A percentile compares a stretch with the other conserved stretches of the same genome.
Evolutionary conservation across 176 grass and related monocot species (phyloP).

Genomic region (Alloteropsis semialata): DNA sequence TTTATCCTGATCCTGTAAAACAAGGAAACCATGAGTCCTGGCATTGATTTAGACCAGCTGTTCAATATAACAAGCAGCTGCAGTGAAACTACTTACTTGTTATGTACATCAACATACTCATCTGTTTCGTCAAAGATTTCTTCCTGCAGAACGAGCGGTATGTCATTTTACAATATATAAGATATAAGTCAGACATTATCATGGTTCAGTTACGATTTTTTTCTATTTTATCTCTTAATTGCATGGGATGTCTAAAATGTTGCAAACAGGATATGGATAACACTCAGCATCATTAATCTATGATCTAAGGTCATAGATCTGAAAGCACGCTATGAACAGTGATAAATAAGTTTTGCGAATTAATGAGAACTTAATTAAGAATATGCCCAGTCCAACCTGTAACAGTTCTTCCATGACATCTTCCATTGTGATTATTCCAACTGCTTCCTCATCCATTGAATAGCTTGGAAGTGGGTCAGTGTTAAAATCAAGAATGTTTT

Average conservation of each 20-base stretch:
- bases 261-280: not conserved
- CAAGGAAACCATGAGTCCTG: constrained; percentile 1
- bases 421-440: constrained; percentile 99
- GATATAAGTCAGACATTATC: not conserved
- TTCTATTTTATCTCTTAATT: not conserved
- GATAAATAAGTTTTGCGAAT: not conserved
- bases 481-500: constrained; percentile 98
- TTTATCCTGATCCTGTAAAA: constrained; percentile 94
- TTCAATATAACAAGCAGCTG: not conserved
- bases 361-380: not conserved
- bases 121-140: constrained; percentile 96
- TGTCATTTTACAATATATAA: constrained; percentile 6
- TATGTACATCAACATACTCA: constrained; percentile 97
- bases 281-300: not conserved
- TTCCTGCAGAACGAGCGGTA: constrained; percentile 51
- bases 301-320: not conserved
- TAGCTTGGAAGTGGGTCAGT: constrained; percentile 65
- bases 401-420: constrained; percentile 97
- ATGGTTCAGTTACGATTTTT: not conserved
- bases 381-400: constrained; percentile 62
- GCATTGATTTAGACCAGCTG: not conserved
- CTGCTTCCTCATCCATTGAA: constrained; percentile 84
- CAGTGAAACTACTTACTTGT: constrained; percentile 63
- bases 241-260: constrained; percentile 9
- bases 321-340: not conserved